These are phyloP conservation scores for Nitzschia inconspicua DNA, from an alignment of 108 stramenopile species.

Conservation along the genomic window DNA sequence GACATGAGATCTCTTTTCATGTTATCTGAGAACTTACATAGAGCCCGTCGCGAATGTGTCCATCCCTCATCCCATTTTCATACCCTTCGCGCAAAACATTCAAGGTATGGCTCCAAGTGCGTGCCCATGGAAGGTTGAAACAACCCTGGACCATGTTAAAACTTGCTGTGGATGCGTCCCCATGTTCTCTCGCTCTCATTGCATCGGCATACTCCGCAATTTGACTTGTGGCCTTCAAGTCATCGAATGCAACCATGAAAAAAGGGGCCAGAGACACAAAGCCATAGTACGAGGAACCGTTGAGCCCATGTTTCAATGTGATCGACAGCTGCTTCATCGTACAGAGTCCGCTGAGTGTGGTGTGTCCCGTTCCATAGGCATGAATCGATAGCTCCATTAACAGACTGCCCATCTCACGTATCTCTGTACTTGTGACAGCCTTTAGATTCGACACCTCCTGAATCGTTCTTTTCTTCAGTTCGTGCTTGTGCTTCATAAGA, in stretches of 20 bases:
- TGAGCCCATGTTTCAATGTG: slow-evolving; percentile 6
- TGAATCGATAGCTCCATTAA: not conserved
- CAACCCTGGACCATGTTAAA: too few species aligned
- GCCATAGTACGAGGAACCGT: not conserved
- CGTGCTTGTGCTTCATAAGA: slow-evolving; percentile 11
- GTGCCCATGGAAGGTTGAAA: slow-evolving; percentile 1
- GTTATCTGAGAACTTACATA: slow-evolving; percentile 5
- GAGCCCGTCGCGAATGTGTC: not conserved
- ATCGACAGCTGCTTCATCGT: too few species aligned
- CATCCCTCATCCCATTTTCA: slow-evolving; percentile 1
- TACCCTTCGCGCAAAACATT: too few species aligned
- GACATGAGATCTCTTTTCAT: too few species aligned
- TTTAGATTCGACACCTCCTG: slow-evolving; percentile 1
- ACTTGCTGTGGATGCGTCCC: too few species aligned
- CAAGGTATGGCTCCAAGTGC: too few species aligned
- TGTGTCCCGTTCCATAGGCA: slow-evolving; percentile 1
- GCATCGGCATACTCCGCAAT: too few species aligned
- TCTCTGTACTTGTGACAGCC: not conserved
- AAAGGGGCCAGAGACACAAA: slow-evolving; percentile 1
- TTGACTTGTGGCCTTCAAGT: too few species aligned
- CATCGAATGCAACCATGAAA: too few species aligned
- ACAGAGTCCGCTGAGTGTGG: not conserved
- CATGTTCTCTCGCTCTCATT: not conserved
- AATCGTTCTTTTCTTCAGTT: not conserved
- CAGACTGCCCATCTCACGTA: not conserved